Percentiles rank a stretch among this genome's conserved stretches.
Conservation (phyloP, 352 stramenopile genomes). For the Elongisporangium undulatum region DNA sequence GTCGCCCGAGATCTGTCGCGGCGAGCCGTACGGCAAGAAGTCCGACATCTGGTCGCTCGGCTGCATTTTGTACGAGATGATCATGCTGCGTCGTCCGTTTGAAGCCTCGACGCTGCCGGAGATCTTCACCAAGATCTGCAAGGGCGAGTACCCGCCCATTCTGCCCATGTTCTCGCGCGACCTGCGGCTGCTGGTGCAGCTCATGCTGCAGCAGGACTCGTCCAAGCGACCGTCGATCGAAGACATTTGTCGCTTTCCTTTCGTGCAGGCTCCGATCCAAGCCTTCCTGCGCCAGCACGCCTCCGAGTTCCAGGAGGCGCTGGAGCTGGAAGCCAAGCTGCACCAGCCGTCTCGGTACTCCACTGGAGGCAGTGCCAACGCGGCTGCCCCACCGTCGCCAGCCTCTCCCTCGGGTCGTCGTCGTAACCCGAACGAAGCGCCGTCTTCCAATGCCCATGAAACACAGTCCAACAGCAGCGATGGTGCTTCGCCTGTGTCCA, state of each 20-base stretch:
- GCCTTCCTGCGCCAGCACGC: slow-evolving; percentile 83
- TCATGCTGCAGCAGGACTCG: slow-evolving; percentile 85
- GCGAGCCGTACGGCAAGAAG: slow-evolving; percentile 86
- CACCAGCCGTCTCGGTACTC: slow-evolving; percentile 77
- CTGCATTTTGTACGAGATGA: slow-evolving; percentile 89
- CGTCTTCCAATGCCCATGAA: slow-evolving; percentile 1
- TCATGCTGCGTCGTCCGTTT: slow-evolving; percentile 84
- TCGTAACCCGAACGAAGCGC: slow-evolving; percentile 39
- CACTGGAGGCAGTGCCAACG: slow-evolving; percentile 21
- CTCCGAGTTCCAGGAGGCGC: slow-evolving; percentile 78
- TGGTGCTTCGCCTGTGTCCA: slow-evolving; percentile 34
- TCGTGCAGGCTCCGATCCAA: slow-evolving; percentile 82
- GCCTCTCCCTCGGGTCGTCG: slow-evolving; percentile 34
- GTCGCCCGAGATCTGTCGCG: slow-evolving; percentile 86
- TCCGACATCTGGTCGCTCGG: slow-evolving; percentile 89
- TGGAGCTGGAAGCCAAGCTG: slow-evolving; percentile 85
- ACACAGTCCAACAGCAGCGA: slow-evolving; percentile 23
- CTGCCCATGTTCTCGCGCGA: slow-evolving; percentile 74
- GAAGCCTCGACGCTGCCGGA: slow-evolving; percentile 75
- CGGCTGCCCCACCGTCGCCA: slow-evolving; percentile 22
- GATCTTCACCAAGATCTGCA: slow-evolving; percentile 89
- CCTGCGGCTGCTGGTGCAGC: slow-evolving; percentile 75
- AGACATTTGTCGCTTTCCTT: slow-evolving; percentile 87
- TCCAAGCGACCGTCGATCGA: slow-evolving; percentile 86
- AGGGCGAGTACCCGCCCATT: slow-evolving; percentile 80